Evolutionary conservation across 2,329 filamentous ascomycete genomes (phyloP), one percentile per base, ranked within the genome.

Genomic region (Fusarium musae): DNA sequence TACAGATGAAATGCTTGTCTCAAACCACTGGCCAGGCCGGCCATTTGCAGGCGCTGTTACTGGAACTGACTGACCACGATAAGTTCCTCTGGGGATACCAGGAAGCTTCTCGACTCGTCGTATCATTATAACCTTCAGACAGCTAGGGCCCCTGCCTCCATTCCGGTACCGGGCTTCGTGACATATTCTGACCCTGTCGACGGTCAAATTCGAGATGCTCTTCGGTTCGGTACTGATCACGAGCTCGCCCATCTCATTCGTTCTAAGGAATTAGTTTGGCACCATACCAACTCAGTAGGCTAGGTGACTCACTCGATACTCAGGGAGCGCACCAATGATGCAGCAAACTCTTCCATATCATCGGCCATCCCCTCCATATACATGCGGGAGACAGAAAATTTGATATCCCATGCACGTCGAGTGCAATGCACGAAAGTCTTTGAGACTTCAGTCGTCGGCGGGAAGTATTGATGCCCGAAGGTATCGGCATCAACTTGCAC

Each of bases 401-500:
- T 77, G 34, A 82, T 63, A 52, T 82, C 81, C 81, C 81, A 82
- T 2, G 80, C 76, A 15, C 76, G 73, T 9, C 64, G 66, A 10
- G 77, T 63, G 37, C 81, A 82, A 34, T 82, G 81, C 5, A 82
- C 50, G 39, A 75, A 76, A 6, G 79, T 52, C n/a, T 61, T 40
- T 5, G 71, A 73, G 5, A 79, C 19, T 19, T 79, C 76, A 17
- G 74, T 53, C 10, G 19, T 39, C 32, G 54, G 37, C 5, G 75
- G 70, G 34, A 69, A 68, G 40, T 75, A 80, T 19, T 53, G 52
- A 59, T 77, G 73, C 4, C 58, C 34, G 28, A 78, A 79, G 1
- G 66, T 79, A 8, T 75, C 46, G 11, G 78, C 77, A 28, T 82
- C 74, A 3, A 82, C 64, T 26, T 79, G 77, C 9, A 82, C 59